Base-by-base conservation (phyloP, 2,329 filamentous ascomycete genomes). In the Rachicladosporium sp. region DNA sequence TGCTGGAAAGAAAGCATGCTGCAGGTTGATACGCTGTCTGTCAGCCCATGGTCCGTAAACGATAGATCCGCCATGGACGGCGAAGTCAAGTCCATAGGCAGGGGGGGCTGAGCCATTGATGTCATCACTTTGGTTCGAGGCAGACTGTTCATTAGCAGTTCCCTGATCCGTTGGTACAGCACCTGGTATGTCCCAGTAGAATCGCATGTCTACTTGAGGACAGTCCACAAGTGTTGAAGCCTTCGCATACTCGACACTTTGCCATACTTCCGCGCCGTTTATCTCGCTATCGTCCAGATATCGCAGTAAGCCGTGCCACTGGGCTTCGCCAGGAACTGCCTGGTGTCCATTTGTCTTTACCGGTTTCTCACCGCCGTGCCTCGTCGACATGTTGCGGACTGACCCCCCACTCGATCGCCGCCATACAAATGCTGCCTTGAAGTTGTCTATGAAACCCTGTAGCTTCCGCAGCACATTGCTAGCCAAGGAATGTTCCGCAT, bases 31-130 rank as follows among this genome's bases (percentile, higher is more conserved):
- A 33, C 91, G 79, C 52, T 93, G 84, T 41, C 91, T 75, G 59
- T 98, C 91, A 21, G 91, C 81, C 91, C 91, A 98, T 0, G 91
- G 91, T 0, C 91, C 91, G 56, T 98, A 98, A 52, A 91, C 93
- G 50, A 96, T 74, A 1, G 70, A 72, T 8, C 87, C 89, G 6
- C 88, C 88, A 44, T 81, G 77, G 10, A 98, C 64, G 6, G 75
- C 74, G 21, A 96, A 63, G 46, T 83, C 76, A 56, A 98, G 81
- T 0, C 87, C 87, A 76, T 91, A 98, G 43, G 83, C 85, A 4
- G 91, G 91, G n/a, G 91, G 76, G 19, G 68, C 58, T 30, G 75
- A 73, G 35, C 85, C 82, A 55, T 96, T 96, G 55, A 95, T 82
- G 23, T 7, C 6, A 6, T 27, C 23, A 7, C 7, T 7, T 8